Evolutionary conservation across 352 stramenopile species (phyloP), one percentile per base, ranked within the genome.

Genomic region (Globisporangium middletonii): DNA sequence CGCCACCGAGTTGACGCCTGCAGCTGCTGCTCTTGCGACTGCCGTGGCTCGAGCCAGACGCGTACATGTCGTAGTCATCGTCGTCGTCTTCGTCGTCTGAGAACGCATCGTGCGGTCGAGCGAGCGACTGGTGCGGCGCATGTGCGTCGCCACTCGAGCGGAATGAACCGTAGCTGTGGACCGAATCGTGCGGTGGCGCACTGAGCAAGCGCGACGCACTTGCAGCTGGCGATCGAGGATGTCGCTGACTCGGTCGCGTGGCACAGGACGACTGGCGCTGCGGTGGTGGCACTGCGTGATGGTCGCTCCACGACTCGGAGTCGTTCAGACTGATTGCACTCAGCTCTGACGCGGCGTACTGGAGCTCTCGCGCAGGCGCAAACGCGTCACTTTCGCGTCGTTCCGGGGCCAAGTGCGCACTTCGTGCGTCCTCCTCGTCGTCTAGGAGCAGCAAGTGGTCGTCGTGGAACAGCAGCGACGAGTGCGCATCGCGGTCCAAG

Each of bases 251-350:
- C 23, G 23, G 23, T 23, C 23, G 23, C 23, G 23, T 23, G 23
- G 23, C 23, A 23, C 23, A 23, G 23, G 23, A 23, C 23, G 23
- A 23, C 23, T 23, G 23, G 23, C 23, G 23, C 23, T 23, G 23
- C 23, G 23, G 23, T 23, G 23, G 33, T n/a, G 18, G 4, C 11
- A n/a, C n/a, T 12, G 30, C 30, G 46, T 44, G 64, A 2, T 72
- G 67, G 44, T 87, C 77, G 37, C 75, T 71, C 85, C 85, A 94
- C 1, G 83, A 72, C 53, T 85, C 79, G 28, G 85, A 92, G 63
- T 94, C 83, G 49, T 91, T 74, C 37, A 93, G 73, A 57, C 85
- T 94, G 37, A 92, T 64, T 28, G 79, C 83, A 33, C 83, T 92
- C 7, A 88, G 59, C 18, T 92, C 78, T 0, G 80, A 90, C 30